Conservation (phyloP, 176 grass and related monocot genomes). For the Bothriochloa decipiens region DNA sequence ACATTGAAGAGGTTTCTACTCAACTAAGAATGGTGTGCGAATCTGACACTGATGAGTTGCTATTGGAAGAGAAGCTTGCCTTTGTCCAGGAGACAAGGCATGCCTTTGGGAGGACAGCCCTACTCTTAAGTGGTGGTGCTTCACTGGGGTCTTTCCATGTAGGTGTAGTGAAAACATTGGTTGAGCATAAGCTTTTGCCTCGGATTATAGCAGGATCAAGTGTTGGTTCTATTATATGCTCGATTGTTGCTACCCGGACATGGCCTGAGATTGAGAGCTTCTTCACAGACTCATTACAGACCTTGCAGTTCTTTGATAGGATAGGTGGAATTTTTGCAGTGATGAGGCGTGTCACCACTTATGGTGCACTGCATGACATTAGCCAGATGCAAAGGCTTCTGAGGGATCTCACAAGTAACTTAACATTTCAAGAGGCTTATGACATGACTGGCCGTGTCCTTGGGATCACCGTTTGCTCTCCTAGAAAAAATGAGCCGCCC, state of each 20-base stretch:
- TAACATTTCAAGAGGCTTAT: slow-evolving; percentile 99
- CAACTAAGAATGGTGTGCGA: slow-evolving; percentile 92
- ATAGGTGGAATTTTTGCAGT: slow-evolving; percentile 88
- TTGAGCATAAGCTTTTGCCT: slow-evolving; percentile 88
- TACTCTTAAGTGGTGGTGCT: slow-evolving; percentile 92
- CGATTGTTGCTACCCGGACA: slow-evolving; percentile 77
- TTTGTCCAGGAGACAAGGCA: slow-evolving; percentile 98
- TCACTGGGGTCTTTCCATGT: slow-evolving; percentile 94
- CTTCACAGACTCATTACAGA: slow-evolving; percentile 82
- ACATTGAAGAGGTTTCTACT: slow-evolving; percentile 91
- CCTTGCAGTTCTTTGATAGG: slow-evolving; percentile 83
- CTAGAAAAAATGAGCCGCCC: slow-evolving; percentile 89
- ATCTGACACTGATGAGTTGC: slow-evolving; percentile 79
- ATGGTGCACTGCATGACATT: slow-evolving; percentile 94
- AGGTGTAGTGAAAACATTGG: slow-evolving; percentile 89
- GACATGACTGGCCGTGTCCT: slow-evolving; percentile 94
- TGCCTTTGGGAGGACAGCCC: slow-evolving; percentile 90
- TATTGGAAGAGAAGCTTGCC: slow-evolving; percentile 91
- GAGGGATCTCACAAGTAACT: slow-evolving; percentile 90
- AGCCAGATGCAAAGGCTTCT: slow-evolving; percentile 86
- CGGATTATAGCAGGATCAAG: slow-evolving; percentile 96
- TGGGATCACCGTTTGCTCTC: slow-evolving; percentile 93
- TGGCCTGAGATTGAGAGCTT: slow-evolving; percentile 95
- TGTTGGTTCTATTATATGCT: slow-evolving; percentile 91
- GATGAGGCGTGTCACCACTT: slow-evolving; percentile 71